A percentile compares a stretch with the other conserved stretches of the same genome.
Evolutionary conservation across 2,329 filamentous ascomycete genomes (phyloP).

Genomic region (Trichoderma guizhouense): DNA sequence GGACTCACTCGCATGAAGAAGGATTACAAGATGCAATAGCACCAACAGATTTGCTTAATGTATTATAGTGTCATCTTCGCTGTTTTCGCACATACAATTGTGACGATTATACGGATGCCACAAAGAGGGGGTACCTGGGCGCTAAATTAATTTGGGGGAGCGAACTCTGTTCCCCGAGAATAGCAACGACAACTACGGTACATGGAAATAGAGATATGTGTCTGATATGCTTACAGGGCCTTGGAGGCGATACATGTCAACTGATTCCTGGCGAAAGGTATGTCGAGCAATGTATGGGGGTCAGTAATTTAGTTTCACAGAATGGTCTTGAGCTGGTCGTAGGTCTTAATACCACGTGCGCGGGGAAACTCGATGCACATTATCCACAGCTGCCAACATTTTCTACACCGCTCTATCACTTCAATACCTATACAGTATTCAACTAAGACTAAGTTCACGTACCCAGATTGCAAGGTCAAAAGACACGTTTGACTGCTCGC

Average conservation of each 20-base stretch:
- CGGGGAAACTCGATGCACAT: not conserved
- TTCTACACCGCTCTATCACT: not conserved
- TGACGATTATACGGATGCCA: no score
- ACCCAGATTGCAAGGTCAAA: not conserved
- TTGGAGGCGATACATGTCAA: not conserved
- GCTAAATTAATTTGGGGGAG: no score
- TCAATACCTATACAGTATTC: not conserved
- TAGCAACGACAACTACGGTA: not conserved
- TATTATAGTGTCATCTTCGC: no score
- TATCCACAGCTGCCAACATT: not conserved
- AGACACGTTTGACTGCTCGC: not conserved
- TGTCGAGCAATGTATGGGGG: not conserved
- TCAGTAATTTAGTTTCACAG: not conserved
- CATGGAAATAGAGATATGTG: not conserved
- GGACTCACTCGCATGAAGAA: no score
- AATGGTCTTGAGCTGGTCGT: not conserved
- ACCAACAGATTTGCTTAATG: no score
- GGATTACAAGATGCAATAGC: no score
- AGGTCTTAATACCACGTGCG: not conserved
- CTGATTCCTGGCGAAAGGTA: not conserved
- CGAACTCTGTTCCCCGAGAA: no score
- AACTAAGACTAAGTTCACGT: not conserved
- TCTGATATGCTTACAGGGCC: not conserved
- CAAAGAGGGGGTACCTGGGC: no score
- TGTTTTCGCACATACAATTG: no score